Base-by-base conservation (phyloP, 2,329 filamentous ascomycete genomes). In the Aspergillus alliaceus region DNA sequence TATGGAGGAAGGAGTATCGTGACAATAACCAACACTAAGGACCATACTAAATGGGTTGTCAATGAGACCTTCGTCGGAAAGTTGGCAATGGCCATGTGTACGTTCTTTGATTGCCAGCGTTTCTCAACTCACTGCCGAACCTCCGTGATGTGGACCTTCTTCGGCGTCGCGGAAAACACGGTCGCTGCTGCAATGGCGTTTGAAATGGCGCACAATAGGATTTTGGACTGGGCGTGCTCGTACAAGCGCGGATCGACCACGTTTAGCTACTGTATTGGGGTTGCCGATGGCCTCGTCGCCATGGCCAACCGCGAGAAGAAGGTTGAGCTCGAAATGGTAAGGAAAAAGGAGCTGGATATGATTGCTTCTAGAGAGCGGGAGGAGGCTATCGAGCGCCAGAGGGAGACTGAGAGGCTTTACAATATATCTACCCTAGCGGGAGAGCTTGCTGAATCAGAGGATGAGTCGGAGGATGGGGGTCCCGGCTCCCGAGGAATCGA, bases 181-280 rank as follows among this genome's bases (percentile, higher is more conserved):
- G 54, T 58, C 25, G 52, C 57, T 7, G 57, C 59, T 6, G 59
- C 57, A 39, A 47, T 24, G 35, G 54, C 51, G 9, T 63, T 63
- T 18, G 57, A 59, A 52, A 56, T 57, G 51, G 57, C 56, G 25
- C 59, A 67, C 39, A 68, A 68, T 53, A 49, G 60, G 56, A 66
- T 65, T 11, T 44, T 62, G 31, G 57, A 63, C 24, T 68, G 65
- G 64, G 59, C 63, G 3, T 56, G 55, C 49, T 48, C 34, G n/a
- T 61, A 66, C 24, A 64, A 59, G 40, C 58, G 64, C 3, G 59
- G 61, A 15, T 53, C 56, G 11, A 34, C 57, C 7, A 57, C 59
- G 20, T 53, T 53, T 37, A 67, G 64, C 51, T 69, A 67, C 42
- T 60, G 64, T 51, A 51, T 66, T 14, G 64, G 65, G 24, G 59